Evolutionary conservation across 345 rosid genomes (phyloP).

Genomic region (Toxicodendron radicans): DNA sequence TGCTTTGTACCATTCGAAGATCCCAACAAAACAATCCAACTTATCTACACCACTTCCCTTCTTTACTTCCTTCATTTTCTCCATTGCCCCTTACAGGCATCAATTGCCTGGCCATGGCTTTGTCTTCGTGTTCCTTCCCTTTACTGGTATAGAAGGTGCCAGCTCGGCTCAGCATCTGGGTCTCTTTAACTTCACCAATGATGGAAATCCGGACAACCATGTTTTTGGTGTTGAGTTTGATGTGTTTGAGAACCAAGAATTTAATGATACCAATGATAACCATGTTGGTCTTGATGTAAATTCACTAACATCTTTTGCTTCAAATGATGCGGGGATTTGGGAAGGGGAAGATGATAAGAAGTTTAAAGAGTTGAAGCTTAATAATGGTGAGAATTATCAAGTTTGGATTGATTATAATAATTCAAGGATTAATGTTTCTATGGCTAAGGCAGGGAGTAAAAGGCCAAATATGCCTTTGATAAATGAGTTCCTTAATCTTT

Average conservation of each 20-base stretch:
- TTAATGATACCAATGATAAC: constrained; percentile 43
- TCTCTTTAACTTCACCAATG: constrained; percentile 44
- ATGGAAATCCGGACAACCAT: constrained; percentile 35
- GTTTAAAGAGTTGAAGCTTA: constrained; percentile 29
- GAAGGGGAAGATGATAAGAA: constrained; percentile 22
- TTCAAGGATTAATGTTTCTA: constrained; percentile 36
- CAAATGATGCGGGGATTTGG: constrained; percentile 40
- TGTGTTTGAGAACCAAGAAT: constrained; percentile 46
- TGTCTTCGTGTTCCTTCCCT: constrained; percentile 46
- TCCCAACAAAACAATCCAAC: constrained; percentile 31
- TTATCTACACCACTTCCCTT: constrained; percentile 40
- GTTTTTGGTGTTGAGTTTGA: constrained; percentile 51
- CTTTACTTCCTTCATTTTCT: constrained; percentile 58
- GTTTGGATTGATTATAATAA: constrained; percentile 30
- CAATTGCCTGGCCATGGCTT: constrained; percentile 54
- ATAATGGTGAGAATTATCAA: constrained; percentile 33
- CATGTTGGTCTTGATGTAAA: constrained; percentile 50
- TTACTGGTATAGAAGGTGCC: constrained; percentile 34
- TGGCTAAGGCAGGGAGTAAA: constrained; percentile 35
- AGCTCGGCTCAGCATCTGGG: constrained; percentile 50
- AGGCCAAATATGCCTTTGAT: constrained; percentile 35
- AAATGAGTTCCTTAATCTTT: constrained; percentile 21
- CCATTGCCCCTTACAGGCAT: constrained; percentile 41
- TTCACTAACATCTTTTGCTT: constrained; percentile 33
- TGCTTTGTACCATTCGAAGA: constrained; percentile 35